Evolutionary conservation across 768 basidiomycete genomes (phyloP), one percentile per base, ranked within the genome.

Genomic region (Lactarius trivialis): DNA sequence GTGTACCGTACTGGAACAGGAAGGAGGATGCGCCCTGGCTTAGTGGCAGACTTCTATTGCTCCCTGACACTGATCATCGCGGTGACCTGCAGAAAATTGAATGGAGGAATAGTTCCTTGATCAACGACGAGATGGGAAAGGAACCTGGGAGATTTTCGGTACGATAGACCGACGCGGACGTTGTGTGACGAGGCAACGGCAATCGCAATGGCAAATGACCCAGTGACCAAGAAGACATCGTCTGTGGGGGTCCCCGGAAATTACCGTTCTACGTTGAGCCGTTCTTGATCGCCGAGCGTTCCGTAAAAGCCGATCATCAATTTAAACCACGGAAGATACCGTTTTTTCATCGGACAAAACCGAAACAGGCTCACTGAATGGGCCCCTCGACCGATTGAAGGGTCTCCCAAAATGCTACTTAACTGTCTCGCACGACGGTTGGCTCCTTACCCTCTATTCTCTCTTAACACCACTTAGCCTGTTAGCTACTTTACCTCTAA

Each of bases 221-320:
- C 21, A 48, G 45, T 24, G n/a, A 48, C 26, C 45, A 48, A 48
- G 45, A 48, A 48, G 45, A 24, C 45, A 24, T 24, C 45, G 48
- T 9, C 24, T 21, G 37, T 14, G 49, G 6, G 26, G n/a, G 26
- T 30, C 24, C n/a, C 36, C 62, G 62, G 62, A 12, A 32, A 41
- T 45, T 63, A 39, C 62, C 62, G 62, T 28, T 28, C 36, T 56
- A 55, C 50, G 45, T 50, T 11, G 48, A 55, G 24, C n/a, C 45
- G 32, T 63, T 63, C 62, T 49, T 63, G 62, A 63, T 63, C 58
- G 62, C 62, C 62, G 62, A 55, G 53, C 58, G 58, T 59, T 58
- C 62, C 62, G 62, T 60, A 63, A 63, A 63, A 59, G 53, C 62
- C 62, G 62, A 63, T 45, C 48, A 58, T 34, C 57, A 58, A 59